Conservation (phyloP, 2,329 filamentous ascomycete genomes). For the Xenosphaeropsis pyriputrescens region DNA sequence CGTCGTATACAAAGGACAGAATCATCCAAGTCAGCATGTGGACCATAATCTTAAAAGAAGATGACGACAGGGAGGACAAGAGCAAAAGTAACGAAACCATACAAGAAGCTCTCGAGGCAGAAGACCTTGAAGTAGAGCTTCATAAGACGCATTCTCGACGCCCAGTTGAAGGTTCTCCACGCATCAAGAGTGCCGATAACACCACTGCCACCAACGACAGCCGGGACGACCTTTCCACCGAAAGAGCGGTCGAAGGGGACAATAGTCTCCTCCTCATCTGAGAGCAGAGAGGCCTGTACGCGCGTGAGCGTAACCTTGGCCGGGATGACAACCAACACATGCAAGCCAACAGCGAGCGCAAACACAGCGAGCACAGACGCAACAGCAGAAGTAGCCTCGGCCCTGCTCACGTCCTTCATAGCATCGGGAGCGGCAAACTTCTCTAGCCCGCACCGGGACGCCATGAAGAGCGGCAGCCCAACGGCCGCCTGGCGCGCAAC, state of each 20-base stretch:
- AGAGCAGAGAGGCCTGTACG: constrained; percentile 75
- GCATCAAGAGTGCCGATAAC: constrained; percentile 60
- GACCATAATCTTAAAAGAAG: no score
- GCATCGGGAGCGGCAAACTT: constrained; percentile 7
- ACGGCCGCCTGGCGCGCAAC: constrained; percentile 35
- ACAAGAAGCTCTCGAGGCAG: constrained; percentile 2
- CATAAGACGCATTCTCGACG: constrained; percentile 58
- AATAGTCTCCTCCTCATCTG: constrained; percentile 68
- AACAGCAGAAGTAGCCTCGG: constrained; percentile 21
- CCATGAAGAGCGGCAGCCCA: constrained; percentile 31
- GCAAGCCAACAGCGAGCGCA: constrained; percentile 30
- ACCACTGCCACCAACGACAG: constrained; percentile 57
- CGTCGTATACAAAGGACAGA: no score
- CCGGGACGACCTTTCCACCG: constrained; percentile 60
- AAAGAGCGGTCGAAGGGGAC: constrained; percentile 86
- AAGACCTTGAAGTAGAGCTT: constrained; percentile 64
- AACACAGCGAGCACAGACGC: constrained; percentile 31
- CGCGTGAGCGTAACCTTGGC: constrained; percentile 64
- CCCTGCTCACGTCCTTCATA: constrained; percentile 19
- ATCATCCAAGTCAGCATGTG: no score
- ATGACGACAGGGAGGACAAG: no score
- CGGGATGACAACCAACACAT: constrained; percentile 57
- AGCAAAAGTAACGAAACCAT: no score
- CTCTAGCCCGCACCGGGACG: constrained; percentile 22
- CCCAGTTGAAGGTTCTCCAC: constrained; percentile 63